These are phyloP conservation scores for Kodamaea arcana DNA, from an alignment of 1,139 yeast species.

Conservation along the genomic window DNA sequence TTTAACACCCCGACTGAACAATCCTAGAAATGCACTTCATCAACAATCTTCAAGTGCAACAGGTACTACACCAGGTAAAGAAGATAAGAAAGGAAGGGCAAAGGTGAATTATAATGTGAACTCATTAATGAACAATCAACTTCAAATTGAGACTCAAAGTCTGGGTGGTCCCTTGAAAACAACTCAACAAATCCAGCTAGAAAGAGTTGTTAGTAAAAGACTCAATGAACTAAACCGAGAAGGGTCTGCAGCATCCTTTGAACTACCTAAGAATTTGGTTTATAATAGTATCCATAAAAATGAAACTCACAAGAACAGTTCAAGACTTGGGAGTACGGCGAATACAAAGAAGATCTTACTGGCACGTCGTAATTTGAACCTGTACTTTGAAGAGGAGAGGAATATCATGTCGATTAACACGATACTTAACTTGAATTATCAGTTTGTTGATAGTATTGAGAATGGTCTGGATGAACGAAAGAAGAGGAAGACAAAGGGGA, in stretches of 20 bases:
- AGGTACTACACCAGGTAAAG: constrained; percentile 2
- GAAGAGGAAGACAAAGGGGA: constrained; percentile 12
- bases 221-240: constrained; percentile 36
- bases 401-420: constrained; percentile 42
- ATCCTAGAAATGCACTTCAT: constrained; percentile 1
- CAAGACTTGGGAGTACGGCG: constrained; percentile 43
- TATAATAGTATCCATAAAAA: constrained; percentile 30
- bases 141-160: constrained; percentile 27
- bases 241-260: constrained; percentile 27
- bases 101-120: constrained; percentile 46
- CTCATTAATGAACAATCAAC: constrained; percentile 44
- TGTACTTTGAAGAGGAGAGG: constrained; percentile 47
- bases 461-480: constrained; percentile 12
- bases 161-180: constrained; percentile 38
- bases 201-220: constrained; percentile 36
- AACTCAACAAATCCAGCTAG: constrained; percentile 42
- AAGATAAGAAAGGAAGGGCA: constrained; percentile 26
- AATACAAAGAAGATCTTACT: constrained; percentile 43
- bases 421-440: constrained; percentile 38
- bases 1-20: constrained; percentile 36
- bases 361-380: constrained; percentile 43
- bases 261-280: constrained; percentile 40
- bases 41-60: constrained; percentile 7
- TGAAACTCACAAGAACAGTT: constrained; percentile 17
- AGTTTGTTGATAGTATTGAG: constrained; percentile 37